Conservation (phyloP, 2,329 filamentous ascomycete genomes). For the Corniculantispora saksenae region DNA sequence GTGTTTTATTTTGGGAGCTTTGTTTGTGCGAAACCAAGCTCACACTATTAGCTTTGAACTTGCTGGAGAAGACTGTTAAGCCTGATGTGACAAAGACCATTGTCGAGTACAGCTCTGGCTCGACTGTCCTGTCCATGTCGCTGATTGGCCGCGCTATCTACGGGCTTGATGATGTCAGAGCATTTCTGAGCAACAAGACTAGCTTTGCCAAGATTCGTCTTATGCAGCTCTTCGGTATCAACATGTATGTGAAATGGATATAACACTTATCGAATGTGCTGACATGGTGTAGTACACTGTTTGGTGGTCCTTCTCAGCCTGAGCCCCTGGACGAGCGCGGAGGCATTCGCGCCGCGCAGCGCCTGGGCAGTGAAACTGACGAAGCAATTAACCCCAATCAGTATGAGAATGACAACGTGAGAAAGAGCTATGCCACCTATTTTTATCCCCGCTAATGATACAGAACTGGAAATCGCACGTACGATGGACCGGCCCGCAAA, state of each 20-base stretch:
- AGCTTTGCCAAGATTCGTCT: slow-evolving; percentile 52
- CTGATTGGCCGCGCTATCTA: slow-evolving; percentile 54
- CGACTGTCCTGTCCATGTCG: slow-evolving; percentile 62
- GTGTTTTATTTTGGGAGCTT: neutral
- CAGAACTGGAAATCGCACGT: slow-evolving; percentile 57
- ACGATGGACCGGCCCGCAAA: slow-evolving; percentile 61
- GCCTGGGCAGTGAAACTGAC: slow-evolving; percentile 42
- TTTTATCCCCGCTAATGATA: neutral
- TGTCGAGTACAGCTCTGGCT: slow-evolving; percentile 63
- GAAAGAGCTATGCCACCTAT: too few species aligned
- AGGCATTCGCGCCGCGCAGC: slow-evolving; percentile 50
- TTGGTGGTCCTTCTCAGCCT: slow-evolving; percentile 60
- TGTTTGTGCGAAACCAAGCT: neutral
- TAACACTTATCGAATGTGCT: neutral
- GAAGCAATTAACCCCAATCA: slow-evolving; percentile 55
- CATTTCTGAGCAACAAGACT: slow-evolving; percentile 62
- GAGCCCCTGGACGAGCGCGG: slow-evolving; percentile 55
- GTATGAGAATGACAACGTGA: slow-evolving; percentile 52
- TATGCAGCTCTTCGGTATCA: slow-evolving; percentile 61
- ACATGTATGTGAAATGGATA: slow-evolving; percentile 38
- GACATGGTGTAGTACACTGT: slow-evolving; percentile 45
- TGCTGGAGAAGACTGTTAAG: slow-evolving; percentile 44
- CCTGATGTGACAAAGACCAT: slow-evolving; percentile 48
- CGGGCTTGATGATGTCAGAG: slow-evolving; percentile 51
- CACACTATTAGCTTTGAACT: slow-evolving; percentile 47